Evolutionary conservation across 768 basidiomycete genomes (phyloP).

Genomic region (Calocybe gangraenosa): DNA sequence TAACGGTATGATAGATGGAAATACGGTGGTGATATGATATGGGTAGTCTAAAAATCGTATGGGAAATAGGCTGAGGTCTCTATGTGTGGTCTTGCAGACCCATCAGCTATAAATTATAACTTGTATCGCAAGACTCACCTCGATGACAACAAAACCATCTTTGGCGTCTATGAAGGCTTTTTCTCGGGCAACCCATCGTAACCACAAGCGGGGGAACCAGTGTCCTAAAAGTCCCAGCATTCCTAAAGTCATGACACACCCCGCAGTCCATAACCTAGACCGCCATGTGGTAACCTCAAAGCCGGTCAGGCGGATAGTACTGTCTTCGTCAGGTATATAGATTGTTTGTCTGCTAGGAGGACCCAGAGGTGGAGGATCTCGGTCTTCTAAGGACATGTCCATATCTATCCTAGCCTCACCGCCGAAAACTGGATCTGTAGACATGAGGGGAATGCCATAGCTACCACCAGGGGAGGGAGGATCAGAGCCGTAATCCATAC

Average conservation of each 20-base stretch:
- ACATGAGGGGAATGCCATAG: conserved; percentile 60
- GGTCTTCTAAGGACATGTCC: conserved; percentile 55
- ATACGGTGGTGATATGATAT: conserved; percentile 77
- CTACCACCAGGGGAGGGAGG: conserved; percentile 55
- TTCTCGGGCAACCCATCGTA: conserved; percentile 80
- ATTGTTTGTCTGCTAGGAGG: conserved; percentile 85
- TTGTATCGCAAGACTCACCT: conserved; percentile 51
- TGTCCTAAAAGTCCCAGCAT: conserved; percentile 77
- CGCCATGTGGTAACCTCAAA: conserved; percentile 68
- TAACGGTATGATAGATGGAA: conserved; percentile 38
- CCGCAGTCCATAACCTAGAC: conserved; percentile 63
- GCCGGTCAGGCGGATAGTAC: conserved; percentile 81
- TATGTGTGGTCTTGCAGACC: conserved; percentile 71
- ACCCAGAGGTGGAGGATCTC: conserved; percentile 73
- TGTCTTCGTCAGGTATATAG: conserved; percentile 86
- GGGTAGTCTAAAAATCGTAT: conserved; percentile 67
- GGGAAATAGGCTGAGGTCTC: conserved; percentile 76
- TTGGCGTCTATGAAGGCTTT: conserved; percentile 72
- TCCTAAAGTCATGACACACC: conserved; percentile 68
- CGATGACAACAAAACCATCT: conserved; percentile 80
- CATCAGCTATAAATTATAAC: conserved; percentile 13
- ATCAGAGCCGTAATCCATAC: conserved; percentile 70
- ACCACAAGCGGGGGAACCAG: conserved; percentile 93
- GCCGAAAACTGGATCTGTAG: conserved; percentile 77
- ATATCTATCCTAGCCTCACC: conserved; percentile 83